Evolutionary conservation across 2,329 filamentous ascomycete species (phyloP), one percentile per base, ranked within the genome.

Genomic region (Westerdykella ornata): DNA sequence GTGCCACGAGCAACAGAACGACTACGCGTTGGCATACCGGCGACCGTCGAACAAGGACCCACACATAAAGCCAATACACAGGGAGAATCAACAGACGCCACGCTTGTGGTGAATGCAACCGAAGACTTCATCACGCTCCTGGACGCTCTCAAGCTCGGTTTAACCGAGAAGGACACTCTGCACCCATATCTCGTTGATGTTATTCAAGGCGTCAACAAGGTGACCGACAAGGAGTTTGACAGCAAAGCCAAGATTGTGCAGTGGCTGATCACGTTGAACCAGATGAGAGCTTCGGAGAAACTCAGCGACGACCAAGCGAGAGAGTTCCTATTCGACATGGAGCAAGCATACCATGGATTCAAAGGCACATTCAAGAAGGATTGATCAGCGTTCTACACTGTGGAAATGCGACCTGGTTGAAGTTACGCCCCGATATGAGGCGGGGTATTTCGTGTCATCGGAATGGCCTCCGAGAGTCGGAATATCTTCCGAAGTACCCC

Each of bases 81-180:
- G 45, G 62, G 60, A 40, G 62, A 53, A 60, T 66, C 37, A 60
- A 71, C 73, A 34, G 76, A 76, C n/a, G 76, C 76, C 30, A 75
- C 72, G 34, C 69, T 96, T 28, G 94, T 97, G 44, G 72, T 94
- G 32, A 83, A 90, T 49, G 92, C 92, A 1, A 97, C 90, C 1
- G 89, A 98, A 66, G 94, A 96, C 65, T 98, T 98, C 66, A 98
- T 98, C 66, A 98, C 92, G 0, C 90, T 98, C 61, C 78, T 98
- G 39, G 92, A 98, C 62, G 94, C 92, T 13, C 77, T 98, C 55
- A 89, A 89, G 62, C 80, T 98, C 41, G 89, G 90, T 34, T 80
- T 97, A 57, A 75, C 94, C 9, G 90, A 90, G 36, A 98, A 98
- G 62, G 90, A 97, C 65, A 88, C 92, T 48, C 73, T 98, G n/a